Base-by-base conservation (phyloP, 192 early-diverging fungal genomes). In the Haplosporangium gracile region DNA sequence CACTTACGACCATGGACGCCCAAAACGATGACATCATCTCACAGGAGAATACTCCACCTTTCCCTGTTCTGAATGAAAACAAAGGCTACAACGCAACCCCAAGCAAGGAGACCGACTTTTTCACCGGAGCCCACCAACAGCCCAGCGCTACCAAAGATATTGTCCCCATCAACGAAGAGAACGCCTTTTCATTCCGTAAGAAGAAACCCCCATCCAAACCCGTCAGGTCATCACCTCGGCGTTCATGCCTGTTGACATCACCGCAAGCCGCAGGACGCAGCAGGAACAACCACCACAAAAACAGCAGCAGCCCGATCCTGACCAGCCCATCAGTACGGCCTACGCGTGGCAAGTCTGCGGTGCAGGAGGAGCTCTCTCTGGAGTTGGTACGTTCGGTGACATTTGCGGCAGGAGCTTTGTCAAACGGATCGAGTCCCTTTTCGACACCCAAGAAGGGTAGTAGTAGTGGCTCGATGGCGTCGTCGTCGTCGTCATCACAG, bases 131-230 rank as follows among this genome's bases (percentile, higher is more conserved):
- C 9, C 29, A 65, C 1, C 60, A 65, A 32, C 60, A 32, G 29
- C n/a, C 26, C 29, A 32, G 10, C 26, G 13, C 13, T 29, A 32
- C 5, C 29, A 65, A 65, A 8, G 60, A 65, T 4, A 32, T 34
- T 4, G 29, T 65, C 8, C 9, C 60, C 60, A 32, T 74, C n/a
- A 72, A 80, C 39, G 78, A 80, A 16, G 72, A 73, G 29, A 36
- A 29, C n/a, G 57, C 51, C 4, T 80, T 80, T 29, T 80, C 78
- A 9, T 80, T 80, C 63, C 60, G 78, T 16, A 80, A 45, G 40
- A 79, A 74, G 42, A 63, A 60, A 16, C 4, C 22, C 26, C 2
- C 71, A 47, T 45, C 71, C 4, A 29, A 18, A 45, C 42, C 45
- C 6, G 15, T 42, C 51, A 38, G 20, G 42, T 49, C 49, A 78